Conservation (phyloP, 306 rosid genomes). For the barrel medic (Medicago truncatula) region MtrunA17r5.0-ANR NC_053046.1:29318501-29319000, state of each 20-base stretch:
- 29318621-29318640: slow-evolving; percentile 66
- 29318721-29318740: slow-evolving; percentile 80
- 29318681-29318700: slow-evolving; percentile 94
- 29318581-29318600: slow-evolving; percentile 31
- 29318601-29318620: slow-evolving; percentile 61
- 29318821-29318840: slow-evolving; percentile 77
- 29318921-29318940: slow-evolving; percentile 60
- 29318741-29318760: slow-evolving; percentile 66
- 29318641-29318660: slow-evolving; percentile 78
- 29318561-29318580: slow-evolving; percentile 37
- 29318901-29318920: slow-evolving; percentile 70
- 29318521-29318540: slow-evolving; percentile 65
- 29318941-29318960: slow-evolving; percentile 58
- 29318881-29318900: slow-evolving; percentile 60
- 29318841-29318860: slow-evolving; percentile 81
- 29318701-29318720: slow-evolving; percentile 68
- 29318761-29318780: slow-evolving; percentile 68
- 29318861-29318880: slow-evolving; percentile 64
- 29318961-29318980: slow-evolving; percentile 58
- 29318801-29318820: slow-evolving; percentile 81
- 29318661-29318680: slow-evolving; percentile 78
- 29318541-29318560: slow-evolving; percentile 52
- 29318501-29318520: slow-evolving; percentile 70
- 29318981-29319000: slow-evolving; percentile 38
- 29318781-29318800: slow-evolving; percentile 76